These are phyloP conservation scores for Silene conica DNA, from an alignment of 148 eudicot genomes.

Conservation along the genomic window DNA sequence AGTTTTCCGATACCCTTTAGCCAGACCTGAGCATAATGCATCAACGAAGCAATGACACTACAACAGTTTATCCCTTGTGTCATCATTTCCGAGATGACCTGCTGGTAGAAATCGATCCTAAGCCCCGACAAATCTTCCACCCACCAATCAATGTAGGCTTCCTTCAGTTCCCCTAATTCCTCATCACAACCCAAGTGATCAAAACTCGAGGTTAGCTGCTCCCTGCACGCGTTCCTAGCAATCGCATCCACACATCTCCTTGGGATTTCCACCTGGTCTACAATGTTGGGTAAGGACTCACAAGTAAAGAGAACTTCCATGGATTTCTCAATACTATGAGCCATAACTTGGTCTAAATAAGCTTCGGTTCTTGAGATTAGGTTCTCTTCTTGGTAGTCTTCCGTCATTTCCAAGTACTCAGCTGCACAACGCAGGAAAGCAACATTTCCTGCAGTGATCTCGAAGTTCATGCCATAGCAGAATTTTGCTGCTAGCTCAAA, in stretches of 20 bases:
- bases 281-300: slow-evolving; percentile 37
- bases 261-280: slow-evolving; percentile 45
- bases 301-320: slow-evolving; percentile 53
- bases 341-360: slow-evolving; percentile 47
- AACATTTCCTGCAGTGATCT: slow-evolving; percentile 52
- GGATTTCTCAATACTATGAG: slow-evolving; percentile 48
- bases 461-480: slow-evolving; percentile 64
- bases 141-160: slow-evolving; percentile 55
- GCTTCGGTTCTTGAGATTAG: slow-evolving; percentile 51
- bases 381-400: slow-evolving; percentile 53
- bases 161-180: slow-evolving; percentile 36
- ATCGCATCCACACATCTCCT: slow-evolving; percentile 46
- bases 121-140: slow-evolving; percentile 57
- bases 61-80: slow-evolving; percentile 40
- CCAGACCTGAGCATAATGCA: slow-evolving; percentile 61
- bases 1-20: slow-evolving; percentile 65
- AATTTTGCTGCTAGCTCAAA: slow-evolving; percentile 64
- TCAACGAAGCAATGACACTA: slow-evolving; percentile 51
- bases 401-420: slow-evolving; percentile 63
- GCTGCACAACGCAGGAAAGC: slow-evolving; percentile 61
- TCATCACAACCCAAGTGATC: slow-evolving; percentile 34
- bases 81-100: slow-evolving; percentile 41
- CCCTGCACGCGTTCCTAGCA: slow-evolving; percentile 45
- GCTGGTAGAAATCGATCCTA: slow-evolving; percentile 45
- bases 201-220: slow-evolving; percentile 49